A percentile compares a stretch with the other conserved stretches of the same genome.
Evolutionary conservation across 2,329 filamentous ascomycete genomes (phyloP).

Genomic region (Stachybotrys chartarum): DNA sequence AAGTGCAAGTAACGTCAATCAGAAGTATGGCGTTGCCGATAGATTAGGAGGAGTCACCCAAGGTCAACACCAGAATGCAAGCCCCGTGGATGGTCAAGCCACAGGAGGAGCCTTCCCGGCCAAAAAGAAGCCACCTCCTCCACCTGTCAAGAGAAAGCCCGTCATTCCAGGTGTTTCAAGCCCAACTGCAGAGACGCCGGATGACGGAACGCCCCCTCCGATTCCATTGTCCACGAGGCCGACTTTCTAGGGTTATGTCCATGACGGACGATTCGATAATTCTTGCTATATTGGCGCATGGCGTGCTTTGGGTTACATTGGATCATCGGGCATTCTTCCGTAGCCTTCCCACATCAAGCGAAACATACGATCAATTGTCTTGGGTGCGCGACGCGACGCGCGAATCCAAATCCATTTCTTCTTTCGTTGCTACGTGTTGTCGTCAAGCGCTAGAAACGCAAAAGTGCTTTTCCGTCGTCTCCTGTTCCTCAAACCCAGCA

Average conservation of each 20-base stretch:
- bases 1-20: conserved; percentile 49
- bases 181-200: conserved; percentile 8
- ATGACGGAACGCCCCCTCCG: conserved; percentile 37
- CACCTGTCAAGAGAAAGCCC: conserved; percentile 46
- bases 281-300: too few relatives aligned
- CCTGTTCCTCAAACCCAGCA: conserved; percentile 4
- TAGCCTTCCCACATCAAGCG: too few relatives aligned
- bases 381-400: not conserved
- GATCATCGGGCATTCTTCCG: too few relatives aligned
- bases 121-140: conserved; percentile 49
- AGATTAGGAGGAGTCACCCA: conserved; percentile 21
- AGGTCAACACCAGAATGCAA: conserved; percentile 4
- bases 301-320: too few relatives aligned
- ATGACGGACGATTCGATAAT: too few relatives aligned
- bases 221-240: conserved; percentile 46
- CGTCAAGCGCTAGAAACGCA: conserved; percentile 13
- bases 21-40: conserved; percentile 51
- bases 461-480: conserved; percentile 10
- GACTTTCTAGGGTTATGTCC: conserved; percentile 23
- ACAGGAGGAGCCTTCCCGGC: conserved; percentile 14
- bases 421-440: conserved; percentile 3
- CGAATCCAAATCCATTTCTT: not conserved
- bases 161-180: conserved; percentile 18
- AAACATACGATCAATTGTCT: not conserved
- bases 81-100: conserved; percentile 1